phyloP scores from a whole-genome alignment of 257 asterid genomes.

The Osmanthus fragrans region DNA sequence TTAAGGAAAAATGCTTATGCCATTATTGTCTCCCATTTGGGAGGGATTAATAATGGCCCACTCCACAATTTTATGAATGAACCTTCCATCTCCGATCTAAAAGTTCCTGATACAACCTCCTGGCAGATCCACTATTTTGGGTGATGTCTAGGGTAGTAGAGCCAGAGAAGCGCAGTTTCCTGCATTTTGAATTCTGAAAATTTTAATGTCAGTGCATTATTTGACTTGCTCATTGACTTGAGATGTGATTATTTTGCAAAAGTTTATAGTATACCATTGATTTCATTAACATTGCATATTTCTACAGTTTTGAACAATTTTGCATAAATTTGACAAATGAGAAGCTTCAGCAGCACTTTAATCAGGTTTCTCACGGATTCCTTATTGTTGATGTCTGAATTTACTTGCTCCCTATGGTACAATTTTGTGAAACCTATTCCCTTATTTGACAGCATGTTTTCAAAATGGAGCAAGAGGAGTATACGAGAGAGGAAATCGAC shows the following conservation, averaged over 20 bases:
- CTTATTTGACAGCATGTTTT: conserved; percentile 50
- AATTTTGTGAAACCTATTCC: conserved; percentile 13
- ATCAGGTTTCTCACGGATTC: conserved; percentile 33
- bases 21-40: conserved; percentile 12
- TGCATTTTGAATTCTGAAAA: conserved; percentile 12
- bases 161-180: conserved; percentile 14
- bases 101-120: background rate
- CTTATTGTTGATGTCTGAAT: background rate
- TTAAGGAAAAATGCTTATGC: background rate
- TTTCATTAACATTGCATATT: conserved; percentile 21
- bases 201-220: conserved; percentile 2
- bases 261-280: conserved; percentile 13
- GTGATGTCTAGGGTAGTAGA: background rate
- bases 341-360: conserved; percentile 99
- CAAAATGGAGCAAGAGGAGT: conserved; percentile 66
- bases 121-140: background rate
- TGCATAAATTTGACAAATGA: conserved; percentile 97
- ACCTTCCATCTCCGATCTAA: background rate
- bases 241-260: conserved; percentile 7
- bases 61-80: background rate
- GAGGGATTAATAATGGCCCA: background rate
- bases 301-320: conserved; percentile 89
- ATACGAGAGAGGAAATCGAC: conserved; percentile 54
- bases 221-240: conserved; percentile 15
- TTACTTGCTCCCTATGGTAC: background rate